These are phyloP conservation scores for Mallotus repandus DNA, from an alignment of 441 rosid species.

Conservation along the genomic window DNA sequence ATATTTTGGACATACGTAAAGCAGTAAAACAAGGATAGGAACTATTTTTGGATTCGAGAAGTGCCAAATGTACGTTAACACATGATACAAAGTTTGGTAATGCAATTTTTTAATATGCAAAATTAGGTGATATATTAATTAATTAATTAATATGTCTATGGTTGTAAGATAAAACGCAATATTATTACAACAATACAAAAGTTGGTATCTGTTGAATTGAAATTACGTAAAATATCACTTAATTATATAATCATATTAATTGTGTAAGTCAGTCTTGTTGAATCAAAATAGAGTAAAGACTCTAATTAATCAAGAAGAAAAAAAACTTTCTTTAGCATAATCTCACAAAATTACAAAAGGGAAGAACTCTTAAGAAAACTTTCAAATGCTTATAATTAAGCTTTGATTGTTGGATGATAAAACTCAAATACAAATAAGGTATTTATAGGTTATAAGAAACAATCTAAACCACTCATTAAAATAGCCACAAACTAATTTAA, in stretches of 20 bases:
- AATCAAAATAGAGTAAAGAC: no score
- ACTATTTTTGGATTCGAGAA: not conserved
- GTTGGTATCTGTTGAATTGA: not conserved
- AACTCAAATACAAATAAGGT: no score
- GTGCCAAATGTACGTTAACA: not conserved
- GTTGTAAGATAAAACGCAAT: not conserved
- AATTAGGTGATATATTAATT: not conserved
- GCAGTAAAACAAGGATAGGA: not conserved
- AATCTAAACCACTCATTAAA: no score
- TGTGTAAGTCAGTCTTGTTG: no score
- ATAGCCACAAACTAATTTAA: no score
- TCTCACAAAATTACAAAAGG: no score
- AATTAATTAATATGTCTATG: not conserved
- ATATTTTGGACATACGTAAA: not conserved
- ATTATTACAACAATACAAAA: not conserved
- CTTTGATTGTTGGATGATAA: no score
- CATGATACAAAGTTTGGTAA: not conserved
- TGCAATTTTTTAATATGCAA: not conserved
- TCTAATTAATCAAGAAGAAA: no score
- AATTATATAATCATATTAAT: not conserved
- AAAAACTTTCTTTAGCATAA: no score
- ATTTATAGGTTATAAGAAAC: no score
- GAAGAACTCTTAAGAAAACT: no score
- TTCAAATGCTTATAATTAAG: no score
- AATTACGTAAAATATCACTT: not conserved